phyloP scores from a whole-genome alignment of 2,329 filamentous ascomycete genomes.

The Teratosphaeria gauchensis region DNA sequence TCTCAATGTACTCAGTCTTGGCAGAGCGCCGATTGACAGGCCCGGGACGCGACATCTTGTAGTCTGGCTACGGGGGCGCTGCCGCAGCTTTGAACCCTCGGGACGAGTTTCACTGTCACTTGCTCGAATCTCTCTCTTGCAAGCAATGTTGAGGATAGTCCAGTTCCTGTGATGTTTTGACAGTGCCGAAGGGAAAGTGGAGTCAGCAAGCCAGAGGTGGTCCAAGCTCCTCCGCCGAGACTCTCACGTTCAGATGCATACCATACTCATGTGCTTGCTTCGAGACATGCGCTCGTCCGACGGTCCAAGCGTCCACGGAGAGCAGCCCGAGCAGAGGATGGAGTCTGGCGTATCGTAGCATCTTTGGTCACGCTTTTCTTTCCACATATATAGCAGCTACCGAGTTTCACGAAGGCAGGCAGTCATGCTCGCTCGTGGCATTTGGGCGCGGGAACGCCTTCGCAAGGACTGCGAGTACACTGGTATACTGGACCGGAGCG shows the following conservation, averaged over 20 bases:
- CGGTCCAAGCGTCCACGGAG: neutral
- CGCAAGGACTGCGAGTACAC: neutral
- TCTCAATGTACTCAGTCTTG: constrained; percentile 95
- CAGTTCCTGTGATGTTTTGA: neutral
- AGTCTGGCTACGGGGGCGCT: neutral
- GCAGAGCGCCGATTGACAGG: constrained; percentile 46
- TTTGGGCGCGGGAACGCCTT: constrained; percentile 4
- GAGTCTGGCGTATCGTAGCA: neutral
- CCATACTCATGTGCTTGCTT: neutral
- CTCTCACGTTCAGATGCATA: neutral
- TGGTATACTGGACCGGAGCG: neutral
- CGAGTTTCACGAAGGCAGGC: neutral
- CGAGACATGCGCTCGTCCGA: neutral
- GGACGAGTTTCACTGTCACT: neutral
- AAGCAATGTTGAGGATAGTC: neutral
- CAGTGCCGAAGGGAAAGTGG: neutral
- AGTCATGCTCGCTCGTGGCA: constrained; percentile 1
- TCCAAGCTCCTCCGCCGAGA: neutral
- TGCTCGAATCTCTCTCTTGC: too few relatives aligned
- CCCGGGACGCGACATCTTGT: constrained; percentile 32
- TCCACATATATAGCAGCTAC: neutral
- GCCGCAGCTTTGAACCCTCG: neutral
- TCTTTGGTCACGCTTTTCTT: neutral
- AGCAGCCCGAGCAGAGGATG: neutral
- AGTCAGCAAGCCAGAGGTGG: neutral